A percentile compares a stretch with the other conserved stretches of the same genome.
Evolutionary conservation across 139 green algal genomes (phyloP).

Genomic region (Diplosphaera chodatii): DNA sequence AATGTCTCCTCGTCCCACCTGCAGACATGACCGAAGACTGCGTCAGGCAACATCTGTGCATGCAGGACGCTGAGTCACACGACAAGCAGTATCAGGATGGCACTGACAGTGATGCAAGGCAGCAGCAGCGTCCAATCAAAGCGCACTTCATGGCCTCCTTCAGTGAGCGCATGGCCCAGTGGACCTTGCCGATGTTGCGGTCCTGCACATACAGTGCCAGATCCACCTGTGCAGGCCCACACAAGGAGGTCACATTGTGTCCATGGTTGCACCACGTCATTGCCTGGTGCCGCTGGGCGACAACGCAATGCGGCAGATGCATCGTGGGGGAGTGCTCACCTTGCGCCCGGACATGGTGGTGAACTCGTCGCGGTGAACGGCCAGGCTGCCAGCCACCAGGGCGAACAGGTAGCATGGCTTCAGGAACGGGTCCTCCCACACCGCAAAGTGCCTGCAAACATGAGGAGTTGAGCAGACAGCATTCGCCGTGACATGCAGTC

Average conservation of each 20-base stretch:
- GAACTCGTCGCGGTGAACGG: constrained; percentile 76
- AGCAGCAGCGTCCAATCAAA: constrained; percentile 14
- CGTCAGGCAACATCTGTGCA: too few species aligned
- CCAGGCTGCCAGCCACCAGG: constrained; percentile 89
- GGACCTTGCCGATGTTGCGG: constrained; percentile 64
- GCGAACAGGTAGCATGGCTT: constrained; percentile 99
- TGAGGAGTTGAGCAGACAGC: background rate
- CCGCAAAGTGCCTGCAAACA: constrained; percentile 50
- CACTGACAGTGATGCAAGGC: too few species aligned
- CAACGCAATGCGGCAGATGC: too few species aligned
- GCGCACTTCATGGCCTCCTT: constrained; percentile 83
- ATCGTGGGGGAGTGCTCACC: too few species aligned
- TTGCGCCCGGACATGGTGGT: constrained; percentile 50
- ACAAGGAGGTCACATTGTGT: background rate
- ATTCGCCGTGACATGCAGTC: too few species aligned
- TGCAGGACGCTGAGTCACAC: too few species aligned
- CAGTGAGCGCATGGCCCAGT: constrained; percentile 88
- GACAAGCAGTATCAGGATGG: too few species aligned
- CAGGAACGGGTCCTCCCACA: constrained; percentile 87
- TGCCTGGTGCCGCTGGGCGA: too few species aligned
- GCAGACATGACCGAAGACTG: too few species aligned
- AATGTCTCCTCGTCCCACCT: constrained; percentile 71
- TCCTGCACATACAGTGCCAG: constrained; percentile 83
- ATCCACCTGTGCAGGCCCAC: constrained; percentile 48
- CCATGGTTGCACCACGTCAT: too few species aligned